Evolutionary conservation across 2,329 filamentous ascomycete genomes (phyloP).

Genomic region (Coniella lustricola): DNA sequence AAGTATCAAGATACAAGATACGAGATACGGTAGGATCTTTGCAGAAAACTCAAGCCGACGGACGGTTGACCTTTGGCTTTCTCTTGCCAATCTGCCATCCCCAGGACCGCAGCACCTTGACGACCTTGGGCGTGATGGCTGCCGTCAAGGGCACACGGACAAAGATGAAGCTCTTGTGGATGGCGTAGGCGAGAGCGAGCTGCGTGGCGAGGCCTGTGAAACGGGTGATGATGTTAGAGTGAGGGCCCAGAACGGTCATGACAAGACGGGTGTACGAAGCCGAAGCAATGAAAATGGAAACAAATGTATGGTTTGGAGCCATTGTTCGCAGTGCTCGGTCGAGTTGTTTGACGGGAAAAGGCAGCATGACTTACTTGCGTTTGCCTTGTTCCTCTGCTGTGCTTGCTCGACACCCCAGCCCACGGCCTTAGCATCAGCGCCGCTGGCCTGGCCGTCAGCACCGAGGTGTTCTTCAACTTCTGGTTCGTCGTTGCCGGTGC

Average conservation of each 20-base stretch:
- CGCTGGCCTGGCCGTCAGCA: conserved; percentile 36
- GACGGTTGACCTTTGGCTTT: conserved; percentile 16
- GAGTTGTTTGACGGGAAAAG: too few species aligned
- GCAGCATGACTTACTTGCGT: conserved; percentile 77
- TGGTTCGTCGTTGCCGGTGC: conserved; percentile 40
- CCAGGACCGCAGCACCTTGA: conserved; percentile 78
- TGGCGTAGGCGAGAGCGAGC: conserved; percentile 85
- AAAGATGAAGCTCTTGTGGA: conserved; percentile 98
- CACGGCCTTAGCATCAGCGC: conserved; percentile 44
- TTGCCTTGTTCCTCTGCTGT: conserved; percentile 50
- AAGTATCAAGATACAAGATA: too few species aligned
- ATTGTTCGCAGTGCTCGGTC: too few species aligned
- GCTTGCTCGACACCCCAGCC: conserved; percentile 59
- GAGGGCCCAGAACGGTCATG: background rate
- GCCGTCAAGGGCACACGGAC: conserved; percentile 87
- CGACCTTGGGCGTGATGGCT: conserved; percentile 88
- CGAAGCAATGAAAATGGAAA: background rate
- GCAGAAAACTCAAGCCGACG: background rate
- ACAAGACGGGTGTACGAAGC: background rate
- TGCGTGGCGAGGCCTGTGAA: conserved; percentile 63
- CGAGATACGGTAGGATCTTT: too few species aligned
- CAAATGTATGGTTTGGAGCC: too few species aligned
- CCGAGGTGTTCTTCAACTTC: conserved; percentile 36
- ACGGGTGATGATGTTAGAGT: background rate
- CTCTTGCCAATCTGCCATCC: conserved; percentile 92